Evolutionary conservation across 192 early-diverging fungal species (phyloP).

Genomic region (Nowakowskiella sp.): DNA sequence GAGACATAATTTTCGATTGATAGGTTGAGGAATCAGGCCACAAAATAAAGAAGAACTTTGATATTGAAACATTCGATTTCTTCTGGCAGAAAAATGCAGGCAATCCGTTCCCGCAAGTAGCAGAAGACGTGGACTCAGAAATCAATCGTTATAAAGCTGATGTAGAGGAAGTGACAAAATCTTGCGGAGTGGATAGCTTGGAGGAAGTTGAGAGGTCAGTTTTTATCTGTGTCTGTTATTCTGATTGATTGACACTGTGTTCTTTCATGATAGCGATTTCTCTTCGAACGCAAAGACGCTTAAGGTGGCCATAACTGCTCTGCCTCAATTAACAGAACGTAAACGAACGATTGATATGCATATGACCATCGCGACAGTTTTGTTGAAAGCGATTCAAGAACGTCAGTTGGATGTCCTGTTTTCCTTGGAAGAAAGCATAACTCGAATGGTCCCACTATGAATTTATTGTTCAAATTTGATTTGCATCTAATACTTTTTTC

Average conservation of each 20-base stretch:
- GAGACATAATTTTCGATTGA: neutral
- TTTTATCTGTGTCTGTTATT: neutral
- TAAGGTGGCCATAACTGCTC: constrained; percentile 79
- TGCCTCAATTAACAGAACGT: constrained; percentile 90
- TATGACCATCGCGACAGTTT: constrained; percentile 90
- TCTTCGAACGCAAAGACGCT: constrained; percentile 78
- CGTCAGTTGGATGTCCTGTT: constrained; percentile 91
- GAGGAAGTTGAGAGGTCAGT: constrained; percentile 59
- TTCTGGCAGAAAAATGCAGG: constrained; percentile 92
- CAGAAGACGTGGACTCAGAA: constrained; percentile 89
- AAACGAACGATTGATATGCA: constrained; percentile 96
- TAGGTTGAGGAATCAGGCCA: constrained; percentile 50
- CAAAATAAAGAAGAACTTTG: constrained; percentile 64
- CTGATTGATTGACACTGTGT: neutral
- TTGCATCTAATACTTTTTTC: neutral
- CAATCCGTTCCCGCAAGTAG: constrained; percentile 94
- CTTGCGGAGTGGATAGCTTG: constrained; percentile 71
- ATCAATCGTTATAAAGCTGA: constrained; percentile 92
- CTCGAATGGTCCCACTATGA: constrained; percentile 46
- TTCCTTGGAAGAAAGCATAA: constrained; percentile 85
- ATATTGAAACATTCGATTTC: constrained; percentile 81
- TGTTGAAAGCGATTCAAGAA: constrained; percentile 84
- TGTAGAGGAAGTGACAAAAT: constrained; percentile 81
- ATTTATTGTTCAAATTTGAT: constrained; percentile 3
- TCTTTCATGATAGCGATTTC: constrained; percentile 48